Evolutionary conservation across 2,329 filamentous ascomycete genomes (phyloP).

Genomic region (Hypoxylon sp.): DNA sequence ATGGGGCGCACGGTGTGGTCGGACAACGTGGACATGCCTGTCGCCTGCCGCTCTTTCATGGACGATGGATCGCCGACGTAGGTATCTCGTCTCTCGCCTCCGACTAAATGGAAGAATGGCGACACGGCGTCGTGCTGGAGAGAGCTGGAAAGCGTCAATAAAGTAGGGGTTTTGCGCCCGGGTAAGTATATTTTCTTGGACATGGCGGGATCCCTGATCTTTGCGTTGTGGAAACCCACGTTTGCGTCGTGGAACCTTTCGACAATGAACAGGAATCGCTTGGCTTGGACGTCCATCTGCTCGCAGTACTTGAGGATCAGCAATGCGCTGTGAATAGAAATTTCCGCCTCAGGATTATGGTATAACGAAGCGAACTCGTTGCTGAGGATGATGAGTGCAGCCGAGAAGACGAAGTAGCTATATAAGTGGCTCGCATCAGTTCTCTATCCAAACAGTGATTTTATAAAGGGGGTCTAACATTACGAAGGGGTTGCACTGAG

Average conservation of each 20-base stretch:
- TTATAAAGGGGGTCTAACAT: conserved; percentile 55
- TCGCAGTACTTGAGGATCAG: conserved; percentile 59
- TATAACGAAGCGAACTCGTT: conserved; percentile 65
- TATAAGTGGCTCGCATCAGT: conserved; percentile 12
- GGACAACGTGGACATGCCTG: conserved; percentile 18
- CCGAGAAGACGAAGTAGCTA: conserved; percentile 66
- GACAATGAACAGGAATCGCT: conserved; percentile 59
- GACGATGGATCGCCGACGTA: conserved; percentile 24
- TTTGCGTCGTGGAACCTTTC: conserved; percentile 57
- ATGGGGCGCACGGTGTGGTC: conserved; percentile 34
- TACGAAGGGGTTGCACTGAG: conserved; percentile 63
- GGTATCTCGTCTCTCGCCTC: conserved; percentile 23
- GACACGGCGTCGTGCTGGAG: conserved; percentile 42
- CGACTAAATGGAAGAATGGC: conserved; percentile 41
- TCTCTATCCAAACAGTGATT: conserved; percentile 1
- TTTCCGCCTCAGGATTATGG: conserved; percentile 52
- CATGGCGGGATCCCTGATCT: conserved; percentile 36
- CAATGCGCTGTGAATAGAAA: conserved; percentile 55
- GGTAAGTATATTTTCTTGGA: conserved; percentile 40
- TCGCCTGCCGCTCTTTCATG: conserved; percentile 31
- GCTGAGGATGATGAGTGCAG: conserved; percentile 62
- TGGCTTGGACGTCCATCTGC: conserved; percentile 57
- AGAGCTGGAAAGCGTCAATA: conserved; percentile 43
- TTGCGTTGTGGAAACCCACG: too few species aligned
- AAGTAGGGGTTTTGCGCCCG: conserved; percentile 39